phyloP scores from a whole-genome alignment of 2,329 filamentous ascomycete species.

The Fusarium robinianum region DNA sequence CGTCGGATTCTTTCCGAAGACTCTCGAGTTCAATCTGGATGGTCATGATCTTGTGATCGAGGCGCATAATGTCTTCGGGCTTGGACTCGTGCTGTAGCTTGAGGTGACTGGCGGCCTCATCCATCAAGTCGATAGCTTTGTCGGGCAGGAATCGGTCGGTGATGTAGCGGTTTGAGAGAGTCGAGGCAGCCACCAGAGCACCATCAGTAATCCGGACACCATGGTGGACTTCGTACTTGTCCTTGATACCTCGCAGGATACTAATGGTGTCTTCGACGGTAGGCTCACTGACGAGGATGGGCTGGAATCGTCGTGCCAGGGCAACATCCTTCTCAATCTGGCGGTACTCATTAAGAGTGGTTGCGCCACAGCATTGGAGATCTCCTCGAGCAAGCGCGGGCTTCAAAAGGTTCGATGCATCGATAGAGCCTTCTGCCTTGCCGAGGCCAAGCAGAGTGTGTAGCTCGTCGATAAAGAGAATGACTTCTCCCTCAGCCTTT shows the following conservation, averaged over 20 bases:
- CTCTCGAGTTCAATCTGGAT: conserved; percentile 97
- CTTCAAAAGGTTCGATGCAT: conserved; percentile 93
- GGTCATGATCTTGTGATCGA: conserved; percentile 95
- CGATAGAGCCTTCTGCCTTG: conserved; percentile 94
- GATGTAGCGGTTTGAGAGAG: conserved; percentile 93
- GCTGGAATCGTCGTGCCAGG: conserved; percentile 88
- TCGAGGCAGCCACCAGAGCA: conserved; percentile 87
- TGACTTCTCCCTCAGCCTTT: conserved; percentile 84
- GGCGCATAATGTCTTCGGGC: conserved; percentile 87
- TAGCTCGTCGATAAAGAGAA: conserved; percentile 93
- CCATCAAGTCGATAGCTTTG: conserved; percentile 96
- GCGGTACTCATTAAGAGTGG: conserved; percentile 89
- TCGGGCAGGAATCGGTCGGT: conserved; percentile 95
- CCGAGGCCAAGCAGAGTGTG: conserved; percentile 90
- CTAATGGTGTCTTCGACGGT: conserved; percentile 91
- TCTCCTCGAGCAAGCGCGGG: conserved; percentile 91
- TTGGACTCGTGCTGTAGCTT: conserved; percentile 96
- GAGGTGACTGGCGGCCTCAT: conserved; percentile 89
- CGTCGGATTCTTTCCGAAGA: conserved; percentile 88
- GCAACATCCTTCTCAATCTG: conserved; percentile 96
- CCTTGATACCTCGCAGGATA: conserved; percentile 94
- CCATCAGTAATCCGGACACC: conserved; percentile 93
- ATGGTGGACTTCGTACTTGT: conserved; percentile 96
- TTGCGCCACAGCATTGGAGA: conserved; percentile 93
- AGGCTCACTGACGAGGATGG: conserved; percentile 91